Conservation (phyloP, 192 early-diverging fungal species). For the Coemansia guatemalensis region DNA sequence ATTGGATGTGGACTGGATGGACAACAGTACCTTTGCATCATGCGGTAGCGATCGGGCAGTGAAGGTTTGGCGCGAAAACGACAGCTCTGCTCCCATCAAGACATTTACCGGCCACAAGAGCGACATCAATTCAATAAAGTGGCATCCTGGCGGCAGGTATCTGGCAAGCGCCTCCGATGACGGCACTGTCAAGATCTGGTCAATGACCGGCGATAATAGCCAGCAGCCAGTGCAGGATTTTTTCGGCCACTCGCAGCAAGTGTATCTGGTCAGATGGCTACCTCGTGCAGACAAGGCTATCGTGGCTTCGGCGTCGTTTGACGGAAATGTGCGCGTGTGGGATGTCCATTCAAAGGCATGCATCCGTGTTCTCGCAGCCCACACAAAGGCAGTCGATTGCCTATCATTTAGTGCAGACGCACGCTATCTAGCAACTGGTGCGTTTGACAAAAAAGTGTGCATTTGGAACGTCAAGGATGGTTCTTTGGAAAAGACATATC, state of each 20-base stretch:
- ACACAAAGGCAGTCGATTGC: constrained; percentile 69
- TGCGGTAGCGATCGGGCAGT: constrained; percentile 80
- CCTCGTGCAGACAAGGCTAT: constrained; percentile 60
- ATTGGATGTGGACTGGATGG: constrained; percentile 91
- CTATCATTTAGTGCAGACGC: constrained; percentile 79
- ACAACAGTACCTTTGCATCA: constrained; percentile 88
- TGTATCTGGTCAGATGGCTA: constrained; percentile 83
- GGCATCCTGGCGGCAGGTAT: constrained; percentile 49
- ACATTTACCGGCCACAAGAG: constrained; percentile 76
- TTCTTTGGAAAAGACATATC: constrained; percentile 36
- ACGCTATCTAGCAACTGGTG: constrained; percentile 69
- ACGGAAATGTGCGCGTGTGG: constrained; percentile 83
- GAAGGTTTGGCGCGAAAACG: constrained; percentile 76
- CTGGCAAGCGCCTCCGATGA: constrained; percentile 52
- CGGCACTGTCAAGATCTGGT: constrained; percentile 49
- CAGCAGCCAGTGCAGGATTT: constrained; percentile 29
- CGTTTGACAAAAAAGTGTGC: constrained; percentile 75
- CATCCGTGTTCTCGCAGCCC: constrained; percentile 66
- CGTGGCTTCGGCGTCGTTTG: constrained; percentile 77
- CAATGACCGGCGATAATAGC: constrained; percentile 21
- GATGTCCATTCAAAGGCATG: constrained; percentile 70
- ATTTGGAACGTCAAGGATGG: constrained; percentile 64
- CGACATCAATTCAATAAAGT: constrained; percentile 51
- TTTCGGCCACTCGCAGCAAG: constrained; percentile 67
- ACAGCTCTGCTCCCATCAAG: constrained; percentile 61